These are phyloP conservation scores for Leccinum variicolor DNA, from an alignment of 768 basidiomycete species.

Conservation along the genomic window DNA sequence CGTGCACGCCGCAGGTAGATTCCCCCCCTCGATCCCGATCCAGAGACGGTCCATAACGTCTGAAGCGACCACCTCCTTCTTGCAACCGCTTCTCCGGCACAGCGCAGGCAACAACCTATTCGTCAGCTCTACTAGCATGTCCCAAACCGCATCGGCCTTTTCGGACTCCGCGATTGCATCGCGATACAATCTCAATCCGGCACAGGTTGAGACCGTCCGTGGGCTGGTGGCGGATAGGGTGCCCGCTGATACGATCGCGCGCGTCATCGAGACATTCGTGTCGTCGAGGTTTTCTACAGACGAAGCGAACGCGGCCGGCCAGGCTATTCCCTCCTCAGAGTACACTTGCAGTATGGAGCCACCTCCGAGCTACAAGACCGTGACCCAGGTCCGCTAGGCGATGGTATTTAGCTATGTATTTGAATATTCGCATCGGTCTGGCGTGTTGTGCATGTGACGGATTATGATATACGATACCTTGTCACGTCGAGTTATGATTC, in stretches of 20 bases:
- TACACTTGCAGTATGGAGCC: background rate
- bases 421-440: background rate
- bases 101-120: background rate
- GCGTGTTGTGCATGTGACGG: no score
- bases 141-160: background rate
- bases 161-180: background rate
- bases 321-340: background rate
- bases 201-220: conserved; percentile 12
- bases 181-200: conserved; percentile 6
- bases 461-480: no score
- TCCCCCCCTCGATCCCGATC: background rate
- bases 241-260: conserved; percentile 16
- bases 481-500: no score
- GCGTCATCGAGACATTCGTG: conserved; percentile 13
- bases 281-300: background rate
- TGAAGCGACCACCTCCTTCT: background rate
- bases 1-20: background rate
- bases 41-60: background rate
- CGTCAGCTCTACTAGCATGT: background rate
- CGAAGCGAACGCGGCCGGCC: background rate
- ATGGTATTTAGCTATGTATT: no score
- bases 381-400: background rate
- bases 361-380: conserved; percentile 23
- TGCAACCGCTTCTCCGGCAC: conserved; percentile 6
- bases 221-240: conserved; percentile 8